Percentiles rank a stretch among this genome's conserved stretches.
phyloP scores from a whole-genome alignment of 106 monocot genomes.

The Allium sativum region DNA sequence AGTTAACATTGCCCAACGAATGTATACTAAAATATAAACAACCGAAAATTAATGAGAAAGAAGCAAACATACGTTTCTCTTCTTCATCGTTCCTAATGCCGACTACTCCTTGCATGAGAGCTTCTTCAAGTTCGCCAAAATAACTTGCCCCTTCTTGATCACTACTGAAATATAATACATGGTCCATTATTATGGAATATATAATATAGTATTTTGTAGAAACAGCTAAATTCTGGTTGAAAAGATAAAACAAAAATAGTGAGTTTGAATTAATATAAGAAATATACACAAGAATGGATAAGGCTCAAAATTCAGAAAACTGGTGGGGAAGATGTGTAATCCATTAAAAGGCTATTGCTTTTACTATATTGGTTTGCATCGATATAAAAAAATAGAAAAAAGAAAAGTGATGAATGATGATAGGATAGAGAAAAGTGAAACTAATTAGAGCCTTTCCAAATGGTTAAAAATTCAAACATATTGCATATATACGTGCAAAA shows the following conservation, averaged over 20 bases:
- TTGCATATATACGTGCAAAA: no score
- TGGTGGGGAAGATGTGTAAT: conserved; percentile 23
- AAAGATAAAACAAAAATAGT: no score
- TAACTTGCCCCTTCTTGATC: conserved; percentile 64
- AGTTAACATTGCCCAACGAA: no score
- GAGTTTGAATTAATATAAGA: not conserved
- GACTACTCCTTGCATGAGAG: conserved; percentile 82
- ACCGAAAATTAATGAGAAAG: not conserved
- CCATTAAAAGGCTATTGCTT: conserved; percentile 10
- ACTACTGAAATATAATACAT: conserved; percentile 20
- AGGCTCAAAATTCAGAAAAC: conserved; percentile 10
- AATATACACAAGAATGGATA: conserved; percentile 16
- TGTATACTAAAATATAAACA: no score
- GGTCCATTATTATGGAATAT: no score
- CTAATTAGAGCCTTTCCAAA: conserved; percentile 1
- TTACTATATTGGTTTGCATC: conserved; percentile 1
- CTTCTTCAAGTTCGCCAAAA: conserved; percentile 82
- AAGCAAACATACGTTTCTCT: conserved; percentile 32
- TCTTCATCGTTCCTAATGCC: conserved; percentile 34
- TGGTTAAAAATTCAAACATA: not conserved
- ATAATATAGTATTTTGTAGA: no score
- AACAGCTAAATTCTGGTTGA: no score
- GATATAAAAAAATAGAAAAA: conserved; percentile 1
- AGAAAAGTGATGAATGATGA: not conserved
- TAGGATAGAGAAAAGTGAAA: conserved; percentile 1